Base-by-base conservation (phyloP, 2,329 filamentous ascomycete genomes). In the Penicillium sp. region DNA sequence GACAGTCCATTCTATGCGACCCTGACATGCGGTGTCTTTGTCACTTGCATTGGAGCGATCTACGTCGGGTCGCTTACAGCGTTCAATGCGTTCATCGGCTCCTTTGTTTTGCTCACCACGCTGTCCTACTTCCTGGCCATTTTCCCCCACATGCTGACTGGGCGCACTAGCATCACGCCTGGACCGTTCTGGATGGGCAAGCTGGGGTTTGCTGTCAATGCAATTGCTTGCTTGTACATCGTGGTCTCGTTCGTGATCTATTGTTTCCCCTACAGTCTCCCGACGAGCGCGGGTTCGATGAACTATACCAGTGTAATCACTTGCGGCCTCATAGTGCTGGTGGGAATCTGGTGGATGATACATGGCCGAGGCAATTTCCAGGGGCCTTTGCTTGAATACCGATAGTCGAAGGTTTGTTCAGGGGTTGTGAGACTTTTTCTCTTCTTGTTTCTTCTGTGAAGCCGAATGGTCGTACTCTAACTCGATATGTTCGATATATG, bases 1-100 rank as follows among this genome's bases (percentile, higher is more conserved):
- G 77, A 78, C 38, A 81, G 79, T 54, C 80, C 80, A 0, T 67
- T 83, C 42, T 74, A 76, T 40, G 71, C 80, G 1, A 80, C 78
- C 0, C 45, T 82, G n/a, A 71, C 78, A 42, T 77, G 75, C 43
- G 70, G 72, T 3, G 44, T 72, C 21, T 38, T 81, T 2, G 70
- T 73, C 35, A 78, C 77, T 1, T 69, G 70, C 21, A 68, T 80
- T 7, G 77, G 76, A 7, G 77, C 75, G 39, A 79, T 80, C 47
- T 76, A 78, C 17, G 65, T 79, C 7, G 77, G 76, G 28, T 77
- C 70, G 36, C 60, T 63, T 3, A 75, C 74, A 4, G 78, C 76
- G 2, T 80, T 81, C 60, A 69, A 73, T 48, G 76, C 77, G 48
- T 71, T 81, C 26, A 73, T 78, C 3, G 76, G 77, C 15, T 78